Evolutionary conservation across 345 rosid species (phyloP), one percentile per base, ranked within the genome.

Genomic region (Eucalyptus grandis): DNA sequence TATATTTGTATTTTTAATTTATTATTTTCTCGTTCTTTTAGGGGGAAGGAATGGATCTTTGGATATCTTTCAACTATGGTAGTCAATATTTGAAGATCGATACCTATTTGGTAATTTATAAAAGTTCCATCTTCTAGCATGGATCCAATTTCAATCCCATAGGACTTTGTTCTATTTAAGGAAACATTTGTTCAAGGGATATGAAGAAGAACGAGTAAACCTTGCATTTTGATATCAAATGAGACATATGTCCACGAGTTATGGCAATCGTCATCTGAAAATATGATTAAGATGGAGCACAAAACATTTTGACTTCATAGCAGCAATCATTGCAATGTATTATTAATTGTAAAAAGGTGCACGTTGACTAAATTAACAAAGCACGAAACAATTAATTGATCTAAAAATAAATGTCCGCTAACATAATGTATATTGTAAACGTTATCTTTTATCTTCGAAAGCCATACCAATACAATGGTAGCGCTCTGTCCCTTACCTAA

Each of bases 251-350:
- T 14, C 21, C 10, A 65, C 6, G 0, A n/a, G 31, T 0, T n/a
- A n/a, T 2, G 1, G 0, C 40, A 16, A 65, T n/a, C 3, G 5
- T 14, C 40, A 67, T 14, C 0, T 14, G 2, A 72, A 72, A 19
- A 72, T 16, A 72, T 34, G 81, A 31, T 17, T 19, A 34, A 5
- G 44, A 34, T 17, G 44, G 12, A 34, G 26, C 21, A 17, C 44
- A 21, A 5, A 5, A 72, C 26, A 19, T 19, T 1, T 37, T 19
- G 37, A 72, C 46, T 19, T 72, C 3, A 37, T 37, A 10, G 46
- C 8, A 72, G 2, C 44, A 8, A 10, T 19, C 0, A 2, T 5
- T 1, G 5, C 10, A 10, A 37, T 34, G 24, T 31, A 69, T 67
- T 31, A 69, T 77, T 77, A 11, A 77, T 22, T 0, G 3, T 21